Conservation (phyloP, 768 basidiomycete genomes). For the Auricularia auricula-judae region DNA sequence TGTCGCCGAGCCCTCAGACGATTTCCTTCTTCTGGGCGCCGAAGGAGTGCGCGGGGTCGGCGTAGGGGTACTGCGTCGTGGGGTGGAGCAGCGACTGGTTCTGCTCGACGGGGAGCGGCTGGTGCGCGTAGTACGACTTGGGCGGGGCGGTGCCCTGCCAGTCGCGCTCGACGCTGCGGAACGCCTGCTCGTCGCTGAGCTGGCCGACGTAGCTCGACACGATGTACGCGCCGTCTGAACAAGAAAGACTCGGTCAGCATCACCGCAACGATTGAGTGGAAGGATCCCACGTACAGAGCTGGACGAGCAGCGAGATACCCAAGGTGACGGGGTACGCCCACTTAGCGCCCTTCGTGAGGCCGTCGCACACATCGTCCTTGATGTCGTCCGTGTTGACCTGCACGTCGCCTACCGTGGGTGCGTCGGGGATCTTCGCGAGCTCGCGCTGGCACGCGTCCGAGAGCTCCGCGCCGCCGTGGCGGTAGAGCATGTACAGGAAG, state of each 20-base stretch:
- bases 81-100: neutral
- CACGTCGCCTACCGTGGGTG: conserved; percentile 32
- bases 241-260: neutral
- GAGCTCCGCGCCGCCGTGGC: conserved; percentile 32
- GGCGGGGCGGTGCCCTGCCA: neutral
- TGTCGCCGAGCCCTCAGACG: neutral
- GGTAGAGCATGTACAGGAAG: conserved; percentile 38
- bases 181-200: conserved; percentile 35
- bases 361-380: conserved; percentile 32
- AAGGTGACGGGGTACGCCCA: conserved; percentile 6
- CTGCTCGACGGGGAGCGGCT: neutral
- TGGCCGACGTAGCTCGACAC: conserved; percentile 43
- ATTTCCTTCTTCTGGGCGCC: neutral
- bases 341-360: conserved; percentile 4
- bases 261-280: neutral
- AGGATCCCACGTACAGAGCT: conserved; percentile 38
- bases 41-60: neutral
- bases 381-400: conserved; percentile 7
- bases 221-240: conserved; percentile 39
- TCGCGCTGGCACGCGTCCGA: conserved; percentile 34
- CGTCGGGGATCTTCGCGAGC: conserved; percentile 23
- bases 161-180: neutral
- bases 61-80: neutral
- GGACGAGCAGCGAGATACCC: conserved; percentile 33
- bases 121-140: neutral